These are phyloP conservation scores for Chalciporus pseudorubinellus DNA, from an alignment of 768 basidiomycete species.

Conservation along the genomic window DNA sequence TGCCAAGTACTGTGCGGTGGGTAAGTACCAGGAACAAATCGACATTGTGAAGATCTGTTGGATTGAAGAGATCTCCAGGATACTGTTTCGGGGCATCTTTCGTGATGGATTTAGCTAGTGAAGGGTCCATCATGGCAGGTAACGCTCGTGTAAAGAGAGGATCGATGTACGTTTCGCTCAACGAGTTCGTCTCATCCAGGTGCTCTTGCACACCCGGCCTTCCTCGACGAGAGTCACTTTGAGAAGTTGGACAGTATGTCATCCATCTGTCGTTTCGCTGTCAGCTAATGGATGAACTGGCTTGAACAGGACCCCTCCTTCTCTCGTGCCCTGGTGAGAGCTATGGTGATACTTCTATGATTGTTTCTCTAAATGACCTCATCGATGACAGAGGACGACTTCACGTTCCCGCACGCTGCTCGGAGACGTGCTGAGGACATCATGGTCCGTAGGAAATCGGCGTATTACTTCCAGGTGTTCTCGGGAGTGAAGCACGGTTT, in stretches of 20 bases:
- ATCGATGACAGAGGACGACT: conserved; percentile 44
- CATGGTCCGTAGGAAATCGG: conserved; percentile 43
- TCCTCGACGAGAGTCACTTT: conserved; percentile 53
- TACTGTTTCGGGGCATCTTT: conserved; percentile 58
- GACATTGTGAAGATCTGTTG: too few relatives aligned
- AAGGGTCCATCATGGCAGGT: conserved; percentile 47
- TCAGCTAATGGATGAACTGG: not conserved
- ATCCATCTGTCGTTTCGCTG: not conserved
- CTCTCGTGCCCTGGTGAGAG: conserved; percentile 25
- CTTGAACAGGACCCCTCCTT: conserved; percentile 15
- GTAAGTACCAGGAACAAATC: conserved; percentile 24
- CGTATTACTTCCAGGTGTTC: conserved; percentile 57
- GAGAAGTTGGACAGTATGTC: conserved; percentile 42
- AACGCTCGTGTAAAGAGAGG: not conserved
- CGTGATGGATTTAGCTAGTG: conserved; percentile 43
- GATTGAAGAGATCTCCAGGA: conserved; percentile 30
- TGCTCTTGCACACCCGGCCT: conserved; percentile 53
- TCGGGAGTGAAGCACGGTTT: conserved; percentile 36
- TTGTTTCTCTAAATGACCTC: not conserved
- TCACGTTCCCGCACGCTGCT: conserved; percentile 45
- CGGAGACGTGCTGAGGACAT: conserved; percentile 58
- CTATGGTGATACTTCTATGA: too few relatives aligned
- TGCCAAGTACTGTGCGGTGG: conserved; percentile 43
- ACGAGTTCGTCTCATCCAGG: conserved; percentile 17
- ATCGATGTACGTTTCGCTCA: not conserved